These are phyloP conservation scores for Linum tenue DNA, from an alignment of 345 rosid genomes.

Conservation along the genomic window DNA sequence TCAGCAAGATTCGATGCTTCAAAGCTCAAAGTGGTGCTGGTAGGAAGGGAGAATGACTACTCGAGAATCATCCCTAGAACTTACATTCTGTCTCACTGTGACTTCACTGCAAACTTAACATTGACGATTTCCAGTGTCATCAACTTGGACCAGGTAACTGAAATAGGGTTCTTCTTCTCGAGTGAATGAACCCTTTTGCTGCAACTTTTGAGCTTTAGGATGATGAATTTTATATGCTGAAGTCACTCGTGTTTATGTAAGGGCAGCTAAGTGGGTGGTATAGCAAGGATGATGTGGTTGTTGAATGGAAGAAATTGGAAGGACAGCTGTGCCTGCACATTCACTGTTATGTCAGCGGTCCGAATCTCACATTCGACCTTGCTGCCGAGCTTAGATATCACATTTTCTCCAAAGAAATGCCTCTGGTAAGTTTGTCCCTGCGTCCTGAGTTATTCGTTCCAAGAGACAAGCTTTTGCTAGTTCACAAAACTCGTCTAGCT, in stretches of 20 bases:
- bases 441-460: background rate
- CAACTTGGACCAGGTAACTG: slow-evolving; percentile 57
- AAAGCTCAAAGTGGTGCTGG: slow-evolving; percentile 61
- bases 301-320: slow-evolving; percentile 79
- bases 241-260: too few species aligned
- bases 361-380: slow-evolving; percentile 50
- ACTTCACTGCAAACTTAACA: slow-evolving; percentile 80
- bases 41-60: slow-evolving; percentile 32
- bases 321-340: slow-evolving; percentile 50
- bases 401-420: slow-evolving; percentile 85
- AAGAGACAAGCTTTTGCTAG: background rate
- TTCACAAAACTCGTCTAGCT: too few species aligned
- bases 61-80: slow-evolving; percentile 57
- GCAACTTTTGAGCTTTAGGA: too few species aligned
- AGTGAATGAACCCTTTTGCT: too few species aligned
- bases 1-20: slow-evolving; percentile 76
- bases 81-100: slow-evolving; percentile 85
- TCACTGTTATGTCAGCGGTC: slow-evolving; percentile 81
- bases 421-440: slow-evolving; percentile 44
- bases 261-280: slow-evolving; percentile 78
- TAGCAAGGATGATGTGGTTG: slow-evolving; percentile 79
- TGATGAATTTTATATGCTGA: too few species aligned
- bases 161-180: too few species aligned
- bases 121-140: slow-evolving; percentile 68
- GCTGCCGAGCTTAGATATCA: slow-evolving; percentile 88